Evolutionary conservation across 2,329 filamentous ascomycete genomes (phyloP).

Genomic region (Didymella sp.): DNA sequence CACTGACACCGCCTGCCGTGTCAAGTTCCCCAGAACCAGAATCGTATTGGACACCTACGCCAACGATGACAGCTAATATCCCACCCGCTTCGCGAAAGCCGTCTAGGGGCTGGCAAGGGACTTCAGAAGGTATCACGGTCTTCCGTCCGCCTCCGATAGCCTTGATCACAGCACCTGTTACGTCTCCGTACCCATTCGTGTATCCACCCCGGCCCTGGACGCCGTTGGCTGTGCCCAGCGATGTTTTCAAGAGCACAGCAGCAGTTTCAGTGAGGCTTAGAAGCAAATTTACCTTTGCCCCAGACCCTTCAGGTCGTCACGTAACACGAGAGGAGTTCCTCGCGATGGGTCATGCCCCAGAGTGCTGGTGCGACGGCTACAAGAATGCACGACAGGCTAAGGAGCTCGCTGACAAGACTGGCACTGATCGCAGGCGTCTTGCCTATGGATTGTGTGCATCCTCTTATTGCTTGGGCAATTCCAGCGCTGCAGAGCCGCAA

Average conservation of each 20-base stretch:
- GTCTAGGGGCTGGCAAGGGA: constrained; percentile 1
- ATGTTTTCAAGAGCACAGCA: not conserved
- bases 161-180: constrained; percentile 13
- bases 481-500: not conserved
- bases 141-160: constrained; percentile 1
- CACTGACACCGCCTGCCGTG: not conserved
- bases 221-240: not conserved
- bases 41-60: not conserved
- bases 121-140: constrained; percentile 1
- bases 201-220: not conserved
- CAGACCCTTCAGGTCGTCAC: not conserved
- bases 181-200: constrained; percentile 14
- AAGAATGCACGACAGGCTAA: not conserved
- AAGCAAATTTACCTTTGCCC: not conserved
- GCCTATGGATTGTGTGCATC: not conserved
- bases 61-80: not conserved
- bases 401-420: not conserved
- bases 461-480: not conserved
- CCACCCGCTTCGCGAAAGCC: not conserved
- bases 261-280: not conserved
- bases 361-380: constrained; percentile 33
- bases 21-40: not conserved
- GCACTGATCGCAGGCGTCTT: not conserved
- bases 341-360: constrained; percentile 30
- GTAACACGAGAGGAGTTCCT: constrained; percentile 25